phyloP scores from a whole-genome alignment of 2,329 filamentous ascomycete species.

The Phoma herbarum region DNA sequence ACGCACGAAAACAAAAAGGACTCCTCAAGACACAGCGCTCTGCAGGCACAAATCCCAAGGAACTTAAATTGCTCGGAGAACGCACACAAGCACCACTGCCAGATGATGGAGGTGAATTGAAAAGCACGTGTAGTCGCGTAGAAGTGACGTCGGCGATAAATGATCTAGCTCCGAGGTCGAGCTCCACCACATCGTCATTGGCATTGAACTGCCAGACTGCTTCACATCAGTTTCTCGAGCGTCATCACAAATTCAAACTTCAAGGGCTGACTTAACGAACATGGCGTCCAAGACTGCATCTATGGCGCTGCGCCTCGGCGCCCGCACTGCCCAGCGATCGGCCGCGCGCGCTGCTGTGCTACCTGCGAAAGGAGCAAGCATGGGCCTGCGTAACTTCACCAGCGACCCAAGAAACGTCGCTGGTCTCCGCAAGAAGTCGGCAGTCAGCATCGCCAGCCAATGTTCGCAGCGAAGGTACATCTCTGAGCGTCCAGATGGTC shows the following conservation, averaged over 20 bases:
- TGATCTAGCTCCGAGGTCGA: conserved; percentile 29
- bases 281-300: conserved; percentile 16
- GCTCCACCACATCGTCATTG: conserved; percentile 22
- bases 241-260: too few species aligned
- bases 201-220: background rate
- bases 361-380: conserved; percentile 19
- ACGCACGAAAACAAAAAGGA: too few species aligned
- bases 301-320: conserved; percentile 15
- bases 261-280: background rate
- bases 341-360: conserved; percentile 16
- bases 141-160: conserved; percentile 37
- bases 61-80: background rate
- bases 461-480: conserved; percentile 11
- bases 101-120: background rate
- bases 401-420: background rate
- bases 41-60: background rate
- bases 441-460: conserved; percentile 7
- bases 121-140: conserved; percentile 23
- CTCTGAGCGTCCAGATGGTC: conserved; percentile 43
- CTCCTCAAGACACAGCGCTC: too few species aligned
- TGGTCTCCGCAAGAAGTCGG: background rate
- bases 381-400: conserved; percentile 18
- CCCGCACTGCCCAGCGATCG: conserved; percentile 9
- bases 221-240: background rate
- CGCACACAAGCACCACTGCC: background rate